Conservation (phyloP, 345 rosid genomes). For the Punica granatum region DNA sequence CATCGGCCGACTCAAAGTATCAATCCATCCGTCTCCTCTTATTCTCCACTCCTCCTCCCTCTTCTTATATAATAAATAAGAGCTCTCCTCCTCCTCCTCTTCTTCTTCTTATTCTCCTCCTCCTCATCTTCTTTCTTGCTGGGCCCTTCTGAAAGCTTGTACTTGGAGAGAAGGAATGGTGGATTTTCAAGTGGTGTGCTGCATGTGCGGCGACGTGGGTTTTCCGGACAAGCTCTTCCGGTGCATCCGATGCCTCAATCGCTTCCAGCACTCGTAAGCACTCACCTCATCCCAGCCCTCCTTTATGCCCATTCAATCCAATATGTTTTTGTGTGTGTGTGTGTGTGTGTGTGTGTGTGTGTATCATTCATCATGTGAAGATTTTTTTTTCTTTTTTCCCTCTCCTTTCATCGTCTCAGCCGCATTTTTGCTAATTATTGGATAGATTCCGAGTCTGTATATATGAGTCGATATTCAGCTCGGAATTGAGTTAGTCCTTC, state of each 20-base stretch:
- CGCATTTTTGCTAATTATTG: background rate
- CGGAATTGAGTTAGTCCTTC: background rate
- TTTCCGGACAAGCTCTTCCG: conserved; percentile 94
- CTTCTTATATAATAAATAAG: too few species aligned
- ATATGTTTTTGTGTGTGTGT: too few species aligned
- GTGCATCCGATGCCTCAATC: conserved; percentile 75
- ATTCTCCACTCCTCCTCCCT: too few species aligned
- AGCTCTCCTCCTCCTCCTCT: background rate
- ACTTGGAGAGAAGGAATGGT: conserved; percentile 34
- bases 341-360: too few species aligned
- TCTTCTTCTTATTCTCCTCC: too few species aligned
- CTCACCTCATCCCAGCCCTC: background rate
- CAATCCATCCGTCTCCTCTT: too few species aligned
- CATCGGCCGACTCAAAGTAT: too few species aligned
- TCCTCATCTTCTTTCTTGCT: background rate
- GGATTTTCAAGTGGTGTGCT: conserved; percentile 74
- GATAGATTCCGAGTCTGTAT: background rate
- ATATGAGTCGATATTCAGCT: background rate
- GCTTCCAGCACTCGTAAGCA: conserved; percentile 86
- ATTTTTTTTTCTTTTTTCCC: background rate
- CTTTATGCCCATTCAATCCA: too few species aligned
- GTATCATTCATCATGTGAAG: too few species aligned
- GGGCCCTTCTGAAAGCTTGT: background rate
- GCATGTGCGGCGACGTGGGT: conserved; percentile 99
- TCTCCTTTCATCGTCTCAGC: background rate